Evolutionary conservation across 495 filamentous ascomycete species (phyloP).

Genomic region (Penicillium egyptiacum): DNA sequence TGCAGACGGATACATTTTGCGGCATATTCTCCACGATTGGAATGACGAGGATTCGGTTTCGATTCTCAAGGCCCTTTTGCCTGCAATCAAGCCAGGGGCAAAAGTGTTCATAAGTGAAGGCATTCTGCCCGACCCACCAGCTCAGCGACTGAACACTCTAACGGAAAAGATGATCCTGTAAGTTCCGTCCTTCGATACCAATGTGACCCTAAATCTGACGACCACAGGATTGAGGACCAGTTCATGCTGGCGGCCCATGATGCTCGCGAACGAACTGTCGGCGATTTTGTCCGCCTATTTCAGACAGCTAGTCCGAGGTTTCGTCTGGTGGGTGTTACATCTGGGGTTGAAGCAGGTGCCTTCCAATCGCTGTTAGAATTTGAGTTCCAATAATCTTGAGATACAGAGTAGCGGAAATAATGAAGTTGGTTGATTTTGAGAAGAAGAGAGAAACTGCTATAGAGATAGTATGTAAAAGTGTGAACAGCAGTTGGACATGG

Average conservation of each 20-base stretch:
- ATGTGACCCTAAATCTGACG: background rate
- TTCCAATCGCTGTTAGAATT: background rate
- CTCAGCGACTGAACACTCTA: background rate
- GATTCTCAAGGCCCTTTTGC: slow-evolving; percentile 27
- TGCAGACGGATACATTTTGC: slow-evolving; percentile 52
- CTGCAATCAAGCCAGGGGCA: background rate
- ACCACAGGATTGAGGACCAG: background rate
- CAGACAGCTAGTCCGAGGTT: background rate
- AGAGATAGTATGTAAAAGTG: no score
- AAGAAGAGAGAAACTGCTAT: no score
- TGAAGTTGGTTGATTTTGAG: no score
- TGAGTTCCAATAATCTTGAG: no score
- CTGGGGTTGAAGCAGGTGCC: background rate
- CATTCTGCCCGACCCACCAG: background rate
- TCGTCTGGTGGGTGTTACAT: background rate
- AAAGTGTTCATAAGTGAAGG: background rate
- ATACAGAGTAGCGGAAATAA: no score
- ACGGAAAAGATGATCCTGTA: background rate
- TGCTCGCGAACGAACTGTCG: background rate
- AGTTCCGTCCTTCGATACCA: background rate
- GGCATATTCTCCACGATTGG: slow-evolving; percentile 50
- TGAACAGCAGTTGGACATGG: slow-evolving; percentile 68
- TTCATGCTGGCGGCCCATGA: background rate
- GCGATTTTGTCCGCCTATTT: background rate
- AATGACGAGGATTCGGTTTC: slow-evolving; percentile 36